Evolutionary conservation across 768 basidiomycete species (phyloP).

Genomic region (Psilocybe sp.): DNA sequence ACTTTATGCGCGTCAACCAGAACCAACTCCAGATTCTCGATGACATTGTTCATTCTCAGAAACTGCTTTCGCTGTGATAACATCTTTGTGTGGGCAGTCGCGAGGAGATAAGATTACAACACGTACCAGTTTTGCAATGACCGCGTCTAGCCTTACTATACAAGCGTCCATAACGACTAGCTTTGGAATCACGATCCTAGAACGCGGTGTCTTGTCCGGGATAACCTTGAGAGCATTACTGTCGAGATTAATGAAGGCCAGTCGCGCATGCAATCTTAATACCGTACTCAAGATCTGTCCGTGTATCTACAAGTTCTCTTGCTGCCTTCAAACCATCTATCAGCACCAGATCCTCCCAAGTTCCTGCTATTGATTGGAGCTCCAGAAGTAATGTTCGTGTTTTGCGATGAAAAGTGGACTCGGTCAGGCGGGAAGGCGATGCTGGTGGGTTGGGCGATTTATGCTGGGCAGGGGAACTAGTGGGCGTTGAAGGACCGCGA

Average conservation of each 20-base stretch:
- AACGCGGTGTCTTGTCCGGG: slow-evolving; percentile 53
- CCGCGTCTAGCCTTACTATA: slow-evolving; percentile 54
- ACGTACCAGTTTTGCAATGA: slow-evolving; percentile 66
- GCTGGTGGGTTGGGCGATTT: slow-evolving; percentile 35
- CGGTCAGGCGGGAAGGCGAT: slow-evolving; percentile 50
- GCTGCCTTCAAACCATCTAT: slow-evolving; percentile 78
- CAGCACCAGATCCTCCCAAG: slow-evolving; percentile 83
- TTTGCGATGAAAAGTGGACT: slow-evolving; percentile 82
- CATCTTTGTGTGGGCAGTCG: background rate
- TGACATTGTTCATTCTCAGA: slow-evolving; percentile 54
- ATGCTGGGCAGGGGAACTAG: slow-evolving; percentile 57
- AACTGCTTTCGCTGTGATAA: slow-evolving; percentile 64
- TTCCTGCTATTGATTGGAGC: slow-evolving; percentile 55
- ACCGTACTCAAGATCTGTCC: slow-evolving; percentile 83
- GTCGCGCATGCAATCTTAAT: background rate
- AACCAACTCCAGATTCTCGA: slow-evolving; percentile 65
- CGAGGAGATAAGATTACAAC: background rate
- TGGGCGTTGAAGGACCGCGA: slow-evolving; percentile 74
- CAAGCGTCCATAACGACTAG: slow-evolving; percentile 65
- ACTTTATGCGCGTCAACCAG: slow-evolving; percentile 66
- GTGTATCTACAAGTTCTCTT: slow-evolving; percentile 66
- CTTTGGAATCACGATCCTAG: slow-evolving; percentile 61
- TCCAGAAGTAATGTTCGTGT: slow-evolving; percentile 68
- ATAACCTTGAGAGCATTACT: slow-evolving; percentile 66
- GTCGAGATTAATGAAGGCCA: slow-evolving; percentile 6